phyloP scores from a whole-genome alignment of 2,329 filamentous ascomycete species.

The Claviceps maximensis region DNA sequence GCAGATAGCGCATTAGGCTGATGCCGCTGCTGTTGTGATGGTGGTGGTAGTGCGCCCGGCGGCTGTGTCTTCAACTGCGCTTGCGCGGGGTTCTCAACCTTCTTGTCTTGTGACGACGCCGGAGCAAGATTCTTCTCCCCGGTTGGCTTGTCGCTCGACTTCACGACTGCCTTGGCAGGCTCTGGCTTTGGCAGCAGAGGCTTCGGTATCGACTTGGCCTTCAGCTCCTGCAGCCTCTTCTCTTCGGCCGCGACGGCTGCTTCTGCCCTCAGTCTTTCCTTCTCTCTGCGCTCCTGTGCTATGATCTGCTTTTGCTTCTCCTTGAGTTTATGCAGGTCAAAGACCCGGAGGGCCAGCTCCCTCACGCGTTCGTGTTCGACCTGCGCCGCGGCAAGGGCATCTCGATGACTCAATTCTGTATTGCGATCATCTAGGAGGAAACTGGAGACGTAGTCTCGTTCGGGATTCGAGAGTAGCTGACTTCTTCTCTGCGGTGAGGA shows the following conservation, averaged over 20 bases:
- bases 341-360: slow-evolving; percentile 33
- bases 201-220: slow-evolving; percentile 30
- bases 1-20: slow-evolving; percentile 11
- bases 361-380: slow-evolving; percentile 54
- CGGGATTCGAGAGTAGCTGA: slow-evolving; percentile 28
- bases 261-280: slow-evolving; percentile 32
- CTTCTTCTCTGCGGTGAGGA: slow-evolving; percentile 28
- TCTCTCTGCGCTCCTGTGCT: slow-evolving; percentile 31
- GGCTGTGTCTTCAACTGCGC: slow-evolving; percentile 2
- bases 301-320: slow-evolving; percentile 30
- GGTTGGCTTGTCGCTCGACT: background rate
- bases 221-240: slow-evolving; percentile 32
- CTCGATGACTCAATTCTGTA: slow-evolving; percentile 47
- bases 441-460: slow-evolving; percentile 37
- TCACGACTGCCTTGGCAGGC: slow-evolving; percentile 5
- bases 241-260: slow-evolving; percentile 33
- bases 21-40: background rate
- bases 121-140: background rate
- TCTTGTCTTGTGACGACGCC: slow-evolving; percentile 8
- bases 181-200: slow-evolving; percentile 26
- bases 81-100: slow-evolving; percentile 6
- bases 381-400: slow-evolving; percentile 52
- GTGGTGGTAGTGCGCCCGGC: background rate
- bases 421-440: slow-evolving; percentile 51
- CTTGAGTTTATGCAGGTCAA: slow-evolving; percentile 32